Evolutionary conservation across 2,329 filamentous ascomycete genomes (phyloP).

Genomic region (Calonectria hawksworthii): DNA sequence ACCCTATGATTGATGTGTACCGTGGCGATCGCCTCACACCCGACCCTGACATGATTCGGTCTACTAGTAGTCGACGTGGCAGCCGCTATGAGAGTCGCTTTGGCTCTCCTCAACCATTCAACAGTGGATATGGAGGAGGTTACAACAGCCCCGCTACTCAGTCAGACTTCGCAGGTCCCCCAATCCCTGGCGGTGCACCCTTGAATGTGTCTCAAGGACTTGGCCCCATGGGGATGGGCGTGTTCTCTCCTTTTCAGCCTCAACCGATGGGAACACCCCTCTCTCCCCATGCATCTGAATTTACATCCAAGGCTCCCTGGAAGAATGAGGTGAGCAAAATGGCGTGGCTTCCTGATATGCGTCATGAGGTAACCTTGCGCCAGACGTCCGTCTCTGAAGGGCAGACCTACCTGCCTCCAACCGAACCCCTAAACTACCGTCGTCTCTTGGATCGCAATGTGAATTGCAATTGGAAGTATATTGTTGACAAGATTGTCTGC

Average conservation of each 20-base stretch:
- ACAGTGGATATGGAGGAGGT: constrained; percentile 52
- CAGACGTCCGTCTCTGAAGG: constrained; percentile 67
- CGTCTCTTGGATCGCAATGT: constrained; percentile 95
- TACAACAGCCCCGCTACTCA: constrained; percentile 52
- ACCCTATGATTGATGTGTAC: constrained; percentile 56
- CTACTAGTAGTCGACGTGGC: constrained; percentile 58
- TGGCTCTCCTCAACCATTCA: constrained; percentile 50
- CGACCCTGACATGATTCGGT: constrained; percentile 64
- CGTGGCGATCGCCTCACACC: constrained; percentile 62
- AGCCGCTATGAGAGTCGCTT: constrained; percentile 64
- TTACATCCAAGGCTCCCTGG: constrained; percentile 71
- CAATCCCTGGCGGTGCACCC: constrained; percentile 49
- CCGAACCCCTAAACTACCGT: constrained; percentile 96
- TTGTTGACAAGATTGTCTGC: constrained; percentile 99
- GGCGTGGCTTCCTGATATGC: not conserved
- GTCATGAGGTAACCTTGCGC: constrained; percentile 33
- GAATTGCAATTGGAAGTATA: constrained; percentile 99
- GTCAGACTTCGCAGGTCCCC: constrained; percentile 53
- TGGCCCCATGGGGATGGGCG: constrained; percentile 55
- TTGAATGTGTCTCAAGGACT: constrained; percentile 53
- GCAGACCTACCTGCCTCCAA: constrained; percentile 86
- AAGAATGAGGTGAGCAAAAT: constrained; percentile 65
- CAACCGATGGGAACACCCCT: constrained; percentile 75
- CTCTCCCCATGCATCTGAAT: constrained; percentile 82
- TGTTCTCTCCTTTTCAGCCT: constrained; percentile 66